Evolutionary conservation across 805 yeast genomes (phyloP).

Genomic region (Yarrowia divulgata): DNA sequence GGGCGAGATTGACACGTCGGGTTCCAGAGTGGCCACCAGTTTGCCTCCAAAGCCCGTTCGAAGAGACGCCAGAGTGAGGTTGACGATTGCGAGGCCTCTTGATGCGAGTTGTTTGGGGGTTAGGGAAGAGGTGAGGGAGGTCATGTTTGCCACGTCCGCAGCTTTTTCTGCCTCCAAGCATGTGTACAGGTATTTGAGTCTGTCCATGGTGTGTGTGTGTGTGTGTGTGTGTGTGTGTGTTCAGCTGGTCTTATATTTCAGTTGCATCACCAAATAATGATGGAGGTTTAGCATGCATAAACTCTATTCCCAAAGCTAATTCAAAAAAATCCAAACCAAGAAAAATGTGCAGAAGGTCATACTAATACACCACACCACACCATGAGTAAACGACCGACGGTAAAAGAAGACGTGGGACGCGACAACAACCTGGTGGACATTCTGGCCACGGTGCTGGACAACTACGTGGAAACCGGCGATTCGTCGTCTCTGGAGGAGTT

Average conservation of each 20-base stretch:
- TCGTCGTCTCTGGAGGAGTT: slow-evolving; percentile 27
- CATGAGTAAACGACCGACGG: slow-evolving; percentile 28
- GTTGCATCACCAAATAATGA: neutral
- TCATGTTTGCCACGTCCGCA: slow-evolving; percentile 61
- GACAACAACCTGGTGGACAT: slow-evolving; percentile 22
- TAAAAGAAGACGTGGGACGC: slow-evolving; percentile 18
- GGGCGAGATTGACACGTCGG: slow-evolving; percentile 57
- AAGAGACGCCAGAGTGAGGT: slow-evolving; percentile 65
- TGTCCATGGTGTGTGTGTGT: neutral
- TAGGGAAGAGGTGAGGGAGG: slow-evolving; percentile 55
- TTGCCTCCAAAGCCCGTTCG: slow-evolving; percentile 84
- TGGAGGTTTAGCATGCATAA: slow-evolving; percentile 20
- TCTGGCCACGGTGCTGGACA: slow-evolving; percentile 34
- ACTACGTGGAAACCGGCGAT: slow-evolving; percentile 31
- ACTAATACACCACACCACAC: neutral
- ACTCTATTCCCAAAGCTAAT: neutral
- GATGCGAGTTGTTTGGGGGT: slow-evolving; percentile 72
- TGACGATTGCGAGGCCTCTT: slow-evolving; percentile 77
- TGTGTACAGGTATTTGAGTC: neutral
- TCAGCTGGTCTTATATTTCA: too few species aligned
- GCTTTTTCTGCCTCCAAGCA: slow-evolving; percentile 52
- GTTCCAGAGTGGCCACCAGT: slow-evolving; percentile 65
- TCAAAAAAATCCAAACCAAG: slow-evolving; percentile 1
- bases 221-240: neutral
- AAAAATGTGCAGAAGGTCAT: neutral